Percentiles rank a stretch among this genome's conserved stretches.
Conservation (phyloP, 2,329 filamentous ascomycete species). For the Fusarium domesticum region DNA sequence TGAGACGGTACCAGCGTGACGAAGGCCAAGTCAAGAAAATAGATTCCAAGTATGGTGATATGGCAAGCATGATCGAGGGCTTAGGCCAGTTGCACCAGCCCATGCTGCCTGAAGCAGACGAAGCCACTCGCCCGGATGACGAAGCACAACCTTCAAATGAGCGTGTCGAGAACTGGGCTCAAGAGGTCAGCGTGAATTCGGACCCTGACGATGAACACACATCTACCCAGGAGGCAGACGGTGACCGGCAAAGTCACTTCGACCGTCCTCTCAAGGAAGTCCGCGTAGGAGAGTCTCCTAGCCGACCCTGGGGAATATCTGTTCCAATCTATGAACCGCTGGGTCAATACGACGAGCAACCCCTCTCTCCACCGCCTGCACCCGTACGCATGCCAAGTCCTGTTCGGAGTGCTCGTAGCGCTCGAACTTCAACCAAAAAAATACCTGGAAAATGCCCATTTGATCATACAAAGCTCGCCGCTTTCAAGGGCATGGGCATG, state of each 20-base stretch:
- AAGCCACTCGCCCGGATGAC: conserved; percentile 41
- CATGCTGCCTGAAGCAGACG: conserved; percentile 65
- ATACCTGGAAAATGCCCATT: conserved; percentile 56
- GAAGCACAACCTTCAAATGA: conserved; percentile 58
- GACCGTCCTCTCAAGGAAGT: conserved; percentile 84
- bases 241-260: conserved; percentile 69
- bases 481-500: conserved; percentile 33
- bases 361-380: conserved; percentile 56
- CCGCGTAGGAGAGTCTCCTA: conserved; percentile 89
- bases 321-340: conserved; percentile 60
- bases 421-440: conserved; percentile 28
- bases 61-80: conserved; percentile 92
- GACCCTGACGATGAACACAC: conserved; percentile 34
- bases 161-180: conserved; percentile 83
- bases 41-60: conserved; percentile 88
- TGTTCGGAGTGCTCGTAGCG: conserved; percentile 24
- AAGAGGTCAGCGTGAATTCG: conserved; percentile 61
- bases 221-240: conserved; percentile 39
- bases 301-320: conserved; percentile 86
- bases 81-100: conserved; percentile 84
- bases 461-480: conserved; percentile 46
- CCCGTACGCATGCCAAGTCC: conserved; percentile 50
- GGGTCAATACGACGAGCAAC: conserved; percentile 39
- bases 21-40: conserved; percentile 81
- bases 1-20: conserved; percentile 84